Evolutionary conservation across 495 filamentous ascomycete species (phyloP), one percentile per base, ranked within the genome.

Genomic region (Trypethelium eluteriae): DNA sequence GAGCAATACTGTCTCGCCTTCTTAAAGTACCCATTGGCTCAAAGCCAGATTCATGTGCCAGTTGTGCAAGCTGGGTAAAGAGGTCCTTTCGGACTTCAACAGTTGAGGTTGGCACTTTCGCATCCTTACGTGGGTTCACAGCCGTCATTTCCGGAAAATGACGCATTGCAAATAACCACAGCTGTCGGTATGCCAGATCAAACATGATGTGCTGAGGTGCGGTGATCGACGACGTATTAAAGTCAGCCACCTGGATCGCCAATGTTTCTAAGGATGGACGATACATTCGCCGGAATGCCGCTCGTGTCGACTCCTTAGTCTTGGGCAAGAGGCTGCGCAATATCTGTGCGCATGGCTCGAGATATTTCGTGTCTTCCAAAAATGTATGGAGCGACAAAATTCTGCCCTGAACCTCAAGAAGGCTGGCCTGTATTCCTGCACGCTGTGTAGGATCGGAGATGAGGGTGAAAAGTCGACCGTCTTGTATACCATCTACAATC

Each of bases 361-460:
- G 64, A 64, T 74, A 73, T 66, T 76, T 76, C 9, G 66, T 70
- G 53, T 76, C 69, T 69, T 76, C 67, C 10, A 73, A 62, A 61
- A 75, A 76, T 3, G 63, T 71, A 38, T 67, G 46, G 25, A 76
- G 62, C 16, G 72, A 72, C 36, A 62, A 67, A 38, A 76, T 72
- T 11, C 74, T 62, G 41, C 68, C 44, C 16, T 64, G 44, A 50
- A 71, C 70, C 2, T 4, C 4, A 11, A 6, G 14, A 2, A 50
- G 39, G n/a, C 35, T 12, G 5, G 7, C 3, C 2, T 14, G 18
- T 10, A 65, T 5, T 47, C 56, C 10, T n/a, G 63, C 14, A 16
- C 44, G 53, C 3, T 7, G 32, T 36, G 9, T 18, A 5, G n/a
- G 2, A 38, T 63, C 62, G 10, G 3, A 9, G 62, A 63, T 39